Evolutionary conservation across 2,329 filamentous ascomycete genomes (phyloP).

Genomic region (Botrytis cinerea): DNA sequence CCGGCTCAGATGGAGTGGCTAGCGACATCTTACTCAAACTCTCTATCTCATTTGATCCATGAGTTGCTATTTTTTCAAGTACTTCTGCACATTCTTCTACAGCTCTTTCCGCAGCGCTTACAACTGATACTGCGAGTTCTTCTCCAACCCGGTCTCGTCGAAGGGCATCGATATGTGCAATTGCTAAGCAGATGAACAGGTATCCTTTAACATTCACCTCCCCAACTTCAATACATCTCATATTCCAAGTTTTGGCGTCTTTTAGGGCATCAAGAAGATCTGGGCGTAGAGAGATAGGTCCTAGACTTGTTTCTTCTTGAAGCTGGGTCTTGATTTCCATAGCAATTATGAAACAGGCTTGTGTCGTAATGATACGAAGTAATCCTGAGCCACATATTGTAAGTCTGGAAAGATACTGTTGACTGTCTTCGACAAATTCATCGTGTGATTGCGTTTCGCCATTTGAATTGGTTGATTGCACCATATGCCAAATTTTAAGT

Average conservation of each 20-base stretch:
- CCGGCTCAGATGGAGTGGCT: conserved; percentile 36
- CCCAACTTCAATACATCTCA: conserved; percentile 45
- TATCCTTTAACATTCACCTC: conserved; percentile 50
- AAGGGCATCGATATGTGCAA: conserved; percentile 48
- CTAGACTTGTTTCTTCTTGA: conserved; percentile 47
- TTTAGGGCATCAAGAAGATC: conserved; percentile 49
- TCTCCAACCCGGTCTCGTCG: conserved; percentile 43
- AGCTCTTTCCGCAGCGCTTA: conserved; percentile 45
- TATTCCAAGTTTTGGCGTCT: conserved; percentile 45
- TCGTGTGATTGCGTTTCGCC: background rate
- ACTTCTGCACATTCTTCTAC: conserved; percentile 42
- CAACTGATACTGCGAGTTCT: conserved; percentile 42
- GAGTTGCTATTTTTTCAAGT: conserved; percentile 41
- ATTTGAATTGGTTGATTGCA: conserved; percentile 40
- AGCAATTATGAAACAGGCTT: conserved; percentile 45
- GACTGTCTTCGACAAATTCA: background rate
- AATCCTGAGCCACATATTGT: conserved; percentile 5
- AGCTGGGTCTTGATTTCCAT: conserved; percentile 47
- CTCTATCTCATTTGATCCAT: conserved; percentile 26
- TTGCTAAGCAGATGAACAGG: conserved; percentile 42
- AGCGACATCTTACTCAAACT: conserved; percentile 33
- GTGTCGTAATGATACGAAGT: conserved; percentile 35
- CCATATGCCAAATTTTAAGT: conserved; percentile 49
- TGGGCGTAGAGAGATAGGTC: conserved; percentile 42
- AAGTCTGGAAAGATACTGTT: background rate